Evolutionary conservation across 805 yeast genomes (phyloP), one percentile per base, ranked within the genome.

Genomic region (Dipodascopsis uninucleata): DNA sequence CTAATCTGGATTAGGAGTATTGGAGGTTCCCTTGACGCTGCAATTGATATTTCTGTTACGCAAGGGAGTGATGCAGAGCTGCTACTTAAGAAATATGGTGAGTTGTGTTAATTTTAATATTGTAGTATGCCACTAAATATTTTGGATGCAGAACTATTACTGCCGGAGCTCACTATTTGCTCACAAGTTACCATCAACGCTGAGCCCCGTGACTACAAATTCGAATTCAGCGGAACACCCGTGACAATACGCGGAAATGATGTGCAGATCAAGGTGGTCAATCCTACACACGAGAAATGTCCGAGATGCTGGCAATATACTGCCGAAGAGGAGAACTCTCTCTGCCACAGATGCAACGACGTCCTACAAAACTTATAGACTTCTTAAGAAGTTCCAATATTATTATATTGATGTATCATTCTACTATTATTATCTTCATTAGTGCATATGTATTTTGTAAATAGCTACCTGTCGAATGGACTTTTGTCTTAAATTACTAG

Each of bases 231-330:
- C 41, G 49, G 63, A 39, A 55, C 55, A 4, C 44, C 54, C n/a
- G 51, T 69, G 2, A 51, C 52, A 2, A 52, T 71, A 2, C 63
- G 57, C 5, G 69, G 62, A 1, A 57, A 55, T 6, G 59, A 40
- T 3, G 44, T 71, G 5, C 55, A 53, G 1, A 57, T 77, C 3
- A 51, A 61, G 2, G 72, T 82, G 2, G 64, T 70, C 5, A 69
- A 71, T 3, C 74, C 87, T 0, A 45, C 61, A 0, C 59, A 68
- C 1, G 66, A 67, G 41, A 88, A 88, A 58, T 93, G 98, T 62
- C 95, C 96, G 5, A 75, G 98, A 61, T 93, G 98, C 66, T 93
- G 98, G 98, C 85, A 85, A 58, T 79, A 67, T 60, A 76, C 76
- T 5, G 69, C 94, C 0, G 63, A 58, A 0, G 56, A 50, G 0